Base-by-base conservation (phyloP, 148 eudicot species). In the Polygonum aviculare region DNA sequence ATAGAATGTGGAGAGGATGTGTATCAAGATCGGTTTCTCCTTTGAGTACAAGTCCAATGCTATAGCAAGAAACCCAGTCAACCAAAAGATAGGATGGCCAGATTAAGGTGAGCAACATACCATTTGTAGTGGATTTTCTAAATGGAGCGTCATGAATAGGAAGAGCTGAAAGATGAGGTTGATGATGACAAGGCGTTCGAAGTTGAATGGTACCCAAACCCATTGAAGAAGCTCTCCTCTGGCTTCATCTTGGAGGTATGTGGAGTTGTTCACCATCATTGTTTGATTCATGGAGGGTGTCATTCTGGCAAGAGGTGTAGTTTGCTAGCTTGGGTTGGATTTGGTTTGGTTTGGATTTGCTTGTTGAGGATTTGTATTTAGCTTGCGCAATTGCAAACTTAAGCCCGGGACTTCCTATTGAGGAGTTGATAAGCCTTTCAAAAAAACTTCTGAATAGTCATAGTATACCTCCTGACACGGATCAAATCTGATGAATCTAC, bases 1-100 rank as follows among this genome's bases (percentile, higher is more conserved):
- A 60, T 2, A 60, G 38, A 21, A 60, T 31, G 16, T 60, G 69
- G 38, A 60, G 69, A 60, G 11, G 69, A 31, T 60, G 26, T 36
- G 38, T 26, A 21, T 60, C 69, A 5, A 12, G 69, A 38, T 38
- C 69, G 7, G 36, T 60, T 22, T 60, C 69, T 26, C 69, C 36
- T n/a, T 60, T 60, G 38, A 60, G 69, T 22, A 60, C 38, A 31
- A 60, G 69, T 22, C 69, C 69, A 26, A 60, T 60, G 69, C 69
- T 60, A 8, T 60, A 26, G 69, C 31, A 60, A 1, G 69, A 60
- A 0, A 60, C 36, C 69, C 69, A 60, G 69, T 60, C 69, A 3
- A 38, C 38, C 7, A 60, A 11, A 26, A 60, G 15, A 31, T 60
- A 60, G 2, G 38, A 12, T 26, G 69, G 10, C 38, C 69, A 60